Evolutionary conservation across 1,284 basidiomycete genomes (phyloP).

Genomic region (Fomitopsis betulina): DNA sequence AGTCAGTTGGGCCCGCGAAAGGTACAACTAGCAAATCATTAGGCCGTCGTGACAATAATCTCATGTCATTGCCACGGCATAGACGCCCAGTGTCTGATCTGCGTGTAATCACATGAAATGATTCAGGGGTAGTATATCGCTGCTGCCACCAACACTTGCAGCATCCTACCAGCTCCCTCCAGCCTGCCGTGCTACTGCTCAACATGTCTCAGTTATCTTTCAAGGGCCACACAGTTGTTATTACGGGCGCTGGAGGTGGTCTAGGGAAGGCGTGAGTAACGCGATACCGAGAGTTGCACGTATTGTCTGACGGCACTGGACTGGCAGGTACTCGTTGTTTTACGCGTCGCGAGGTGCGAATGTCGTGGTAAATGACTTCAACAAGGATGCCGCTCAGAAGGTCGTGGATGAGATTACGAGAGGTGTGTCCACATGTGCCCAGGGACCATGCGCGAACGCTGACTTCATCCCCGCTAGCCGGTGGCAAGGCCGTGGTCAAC

Average conservation of each 20-base stretch:
- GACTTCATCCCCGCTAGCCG: slow-evolving; percentile 45
- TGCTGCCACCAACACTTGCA: not conserved
- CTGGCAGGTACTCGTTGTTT: slow-evolving; percentile 78
- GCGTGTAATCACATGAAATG: not conserved
- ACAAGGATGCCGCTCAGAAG: slow-evolving; percentile 82
- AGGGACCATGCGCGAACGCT: not conserved
- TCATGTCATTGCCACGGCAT: not conserved
- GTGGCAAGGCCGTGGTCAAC: slow-evolving; percentile 85
- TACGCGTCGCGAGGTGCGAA: slow-evolving; percentile 92
- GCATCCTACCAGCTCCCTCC: not conserved
- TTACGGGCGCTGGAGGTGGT: slow-evolving; percentile 96
- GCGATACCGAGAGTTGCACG: not conserved
- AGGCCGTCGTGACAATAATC: not conserved
- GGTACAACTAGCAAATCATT: too few species aligned
- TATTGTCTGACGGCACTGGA: slow-evolving; percentile 9
- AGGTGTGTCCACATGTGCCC: slow-evolving; percentile 44
- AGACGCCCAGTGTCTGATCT: not conserved
- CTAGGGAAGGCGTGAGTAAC: slow-evolving; percentile 79
- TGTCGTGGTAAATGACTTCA: slow-evolving; percentile 96
- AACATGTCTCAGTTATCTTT: slow-evolving; percentile 65
- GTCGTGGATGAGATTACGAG: slow-evolving; percentile 89
- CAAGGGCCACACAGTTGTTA: slow-evolving; percentile 88
- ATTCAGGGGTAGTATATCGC: not conserved
- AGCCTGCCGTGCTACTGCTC: too few species aligned
- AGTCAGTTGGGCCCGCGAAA: too few species aligned